Conservation (phyloP, 2,329 filamentous ascomycete genomes). For the Diaporthe sp. region DNA sequence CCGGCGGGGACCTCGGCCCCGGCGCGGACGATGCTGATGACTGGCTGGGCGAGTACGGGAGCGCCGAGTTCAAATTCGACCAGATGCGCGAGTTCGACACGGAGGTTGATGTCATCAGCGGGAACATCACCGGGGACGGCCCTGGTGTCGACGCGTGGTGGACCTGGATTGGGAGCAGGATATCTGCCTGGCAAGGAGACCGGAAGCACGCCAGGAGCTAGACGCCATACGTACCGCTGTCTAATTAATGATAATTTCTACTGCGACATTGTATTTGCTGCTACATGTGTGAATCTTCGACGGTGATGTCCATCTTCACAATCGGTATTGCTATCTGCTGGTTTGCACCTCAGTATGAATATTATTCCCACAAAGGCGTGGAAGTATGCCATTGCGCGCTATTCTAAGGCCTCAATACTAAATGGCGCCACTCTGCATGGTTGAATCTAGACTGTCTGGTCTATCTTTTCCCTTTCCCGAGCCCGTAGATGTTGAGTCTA, state of each 20-base stretch:
- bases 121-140: constrained; percentile 75
- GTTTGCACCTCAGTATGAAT: not conserved
- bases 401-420: not conserved
- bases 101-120: constrained; percentile 81
- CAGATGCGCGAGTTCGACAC: constrained; percentile 88
- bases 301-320: not conserved
- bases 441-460: constrained; percentile 34
- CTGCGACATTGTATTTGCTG: not conserved
- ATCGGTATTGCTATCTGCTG: not conserved
- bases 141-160: constrained; percentile 88
- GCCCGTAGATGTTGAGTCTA: constrained; percentile 50
- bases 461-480: constrained; percentile 14
- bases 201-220: constrained; percentile 19
- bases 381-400: not conserved
- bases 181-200: constrained; percentile 58
- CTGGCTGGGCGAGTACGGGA: constrained; percentile 86
- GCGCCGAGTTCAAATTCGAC: constrained; percentile 81
- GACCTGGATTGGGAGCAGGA: constrained; percentile 85
- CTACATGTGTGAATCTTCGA: not conserved
- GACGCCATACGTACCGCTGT: not conserved
- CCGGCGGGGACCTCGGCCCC: constrained; percentile 65
- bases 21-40: constrained; percentile 83
- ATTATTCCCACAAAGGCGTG: not conserved
- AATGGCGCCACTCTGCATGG: constrained; percentile 29
- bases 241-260: constrained; percentile 11